These are phyloP conservation scores for Zea mays DNA, from an alignment of 176 grass and related monocot genomes.

Conservation along the genomic window DNA sequence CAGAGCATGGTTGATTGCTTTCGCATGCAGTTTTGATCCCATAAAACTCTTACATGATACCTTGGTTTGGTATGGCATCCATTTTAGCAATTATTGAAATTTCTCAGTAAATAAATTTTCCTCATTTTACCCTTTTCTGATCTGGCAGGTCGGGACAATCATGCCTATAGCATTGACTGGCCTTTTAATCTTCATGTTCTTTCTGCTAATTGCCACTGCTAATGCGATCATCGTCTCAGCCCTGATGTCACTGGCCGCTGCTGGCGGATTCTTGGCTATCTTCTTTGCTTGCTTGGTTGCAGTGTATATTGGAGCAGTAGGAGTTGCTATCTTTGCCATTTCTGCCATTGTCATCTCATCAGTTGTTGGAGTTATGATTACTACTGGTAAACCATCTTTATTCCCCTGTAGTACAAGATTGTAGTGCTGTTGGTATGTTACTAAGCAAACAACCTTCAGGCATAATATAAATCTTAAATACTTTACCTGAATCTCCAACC, in stretches of 20 bases:
- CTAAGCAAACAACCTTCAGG: conserved; percentile 13
- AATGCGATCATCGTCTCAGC: conserved; percentile 76
- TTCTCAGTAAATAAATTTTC: neutral
- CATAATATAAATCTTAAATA: neutral
- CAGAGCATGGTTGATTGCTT: neutral
- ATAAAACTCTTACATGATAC: neutral
- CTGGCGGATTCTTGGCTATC: conserved; percentile 79
- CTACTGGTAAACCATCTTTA: conserved; percentile 51
- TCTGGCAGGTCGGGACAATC: conserved; percentile 73
- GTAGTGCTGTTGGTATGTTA: neutral
- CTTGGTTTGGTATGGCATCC: neutral
- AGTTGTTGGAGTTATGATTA: conserved; percentile 61
- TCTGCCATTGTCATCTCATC: conserved; percentile 58
- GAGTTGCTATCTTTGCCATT: conserved; percentile 67
- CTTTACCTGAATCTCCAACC: neutral
- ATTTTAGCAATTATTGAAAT: neutral
- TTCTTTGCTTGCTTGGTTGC: conserved; percentile 79
- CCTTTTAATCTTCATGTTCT: conserved; percentile 72
- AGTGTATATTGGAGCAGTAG: conserved; percentile 73
- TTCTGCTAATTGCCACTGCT: conserved; percentile 63
- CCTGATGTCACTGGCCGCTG: conserved; percentile 79
- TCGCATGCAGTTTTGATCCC: neutral
- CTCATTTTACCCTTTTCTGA: conserved; percentile 15
- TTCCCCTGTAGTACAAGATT: neutral
- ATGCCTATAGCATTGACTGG: conserved; percentile 67